phyloP scores from a whole-genome alignment of 2,329 filamentous ascomycete genomes.

The Fusarium nelsonii region DNA sequence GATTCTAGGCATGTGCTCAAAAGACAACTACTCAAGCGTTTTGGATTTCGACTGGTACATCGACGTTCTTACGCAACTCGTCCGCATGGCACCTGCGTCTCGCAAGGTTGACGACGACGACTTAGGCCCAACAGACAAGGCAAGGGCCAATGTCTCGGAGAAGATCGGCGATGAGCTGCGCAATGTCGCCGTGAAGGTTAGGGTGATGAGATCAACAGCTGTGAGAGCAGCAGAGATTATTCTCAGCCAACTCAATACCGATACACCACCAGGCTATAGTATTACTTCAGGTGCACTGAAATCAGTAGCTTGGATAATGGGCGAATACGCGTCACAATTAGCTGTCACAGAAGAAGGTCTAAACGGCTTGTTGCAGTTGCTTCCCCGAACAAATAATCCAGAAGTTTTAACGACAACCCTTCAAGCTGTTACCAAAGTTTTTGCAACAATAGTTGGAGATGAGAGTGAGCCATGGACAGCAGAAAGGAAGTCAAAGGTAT shows the following conservation, averaged over 20 bases:
- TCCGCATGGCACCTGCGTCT: conserved; percentile 74
- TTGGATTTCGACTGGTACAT: conserved; percentile 98
- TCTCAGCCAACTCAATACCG: conserved; percentile 67
- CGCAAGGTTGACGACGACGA: conserved; percentile 57
- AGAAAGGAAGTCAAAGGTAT: conserved; percentile 78
- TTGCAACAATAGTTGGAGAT: conserved; percentile 77
- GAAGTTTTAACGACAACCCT: conserved; percentile 82
- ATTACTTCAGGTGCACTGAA: conserved; percentile 76
- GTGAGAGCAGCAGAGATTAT: conserved; percentile 86
- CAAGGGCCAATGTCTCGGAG: conserved; percentile 67
- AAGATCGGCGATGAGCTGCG: conserved; percentile 86
- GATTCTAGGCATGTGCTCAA: conserved; percentile 89
- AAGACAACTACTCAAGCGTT: conserved; percentile 87
- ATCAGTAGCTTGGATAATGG: conserved; percentile 85
- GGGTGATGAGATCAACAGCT: conserved; percentile 82
- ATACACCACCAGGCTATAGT: conserved; percentile 66
- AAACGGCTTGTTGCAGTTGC: conserved; percentile 76
- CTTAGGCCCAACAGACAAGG: conserved; percentile 48
- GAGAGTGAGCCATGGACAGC: conserved; percentile 76
- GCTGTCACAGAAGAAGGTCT: conserved; percentile 78
- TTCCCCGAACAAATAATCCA: conserved; percentile 68
- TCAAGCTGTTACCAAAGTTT: conserved; percentile 88
- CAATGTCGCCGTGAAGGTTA: conserved; percentile 92
- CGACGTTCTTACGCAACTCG: conserved; percentile 86
- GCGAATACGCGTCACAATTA: conserved; percentile 85